phyloP scores from a whole-genome alignment of 768 basidiomycete species.

The Phylloporus arenicola region DNA sequence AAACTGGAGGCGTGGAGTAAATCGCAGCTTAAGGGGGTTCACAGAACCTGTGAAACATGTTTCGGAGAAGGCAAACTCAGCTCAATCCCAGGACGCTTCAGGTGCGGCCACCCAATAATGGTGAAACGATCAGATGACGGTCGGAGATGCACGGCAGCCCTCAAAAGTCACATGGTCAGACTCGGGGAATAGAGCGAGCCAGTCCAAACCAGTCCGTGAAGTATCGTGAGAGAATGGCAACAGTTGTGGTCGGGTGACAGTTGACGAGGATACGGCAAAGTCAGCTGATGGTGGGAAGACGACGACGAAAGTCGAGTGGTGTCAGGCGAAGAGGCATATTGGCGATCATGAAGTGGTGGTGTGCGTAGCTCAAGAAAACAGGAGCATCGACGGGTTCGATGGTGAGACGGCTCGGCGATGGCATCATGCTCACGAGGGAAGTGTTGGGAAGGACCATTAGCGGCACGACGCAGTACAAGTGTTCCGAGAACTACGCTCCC shows the following conservation, averaged over 20 bases:
- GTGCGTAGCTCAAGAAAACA: not conserved
- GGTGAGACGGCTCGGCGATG: conserved; percentile 1
- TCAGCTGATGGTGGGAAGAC: conserved; percentile 8
- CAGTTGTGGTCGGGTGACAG: not conserved
- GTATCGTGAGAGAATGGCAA: not conserved
- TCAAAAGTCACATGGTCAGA: not conserved
- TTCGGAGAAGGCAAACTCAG: not conserved
- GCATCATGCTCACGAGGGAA: not conserved
- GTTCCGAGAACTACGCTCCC: conserved; percentile 47
- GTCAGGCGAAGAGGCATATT: not conserved
- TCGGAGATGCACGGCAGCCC: not conserved
- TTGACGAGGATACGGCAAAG: not conserved
- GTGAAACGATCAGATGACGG: not conserved
- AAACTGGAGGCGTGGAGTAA: not conserved
- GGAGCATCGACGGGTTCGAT: not conserved
- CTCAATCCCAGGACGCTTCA: not conserved
- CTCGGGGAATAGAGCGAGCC: conserved; percentile 12
- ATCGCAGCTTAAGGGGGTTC: not conserved
- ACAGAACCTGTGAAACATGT: not conserved
- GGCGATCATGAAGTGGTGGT: not conserved
- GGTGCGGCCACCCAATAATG: not conserved
- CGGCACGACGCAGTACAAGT: conserved; percentile 27
- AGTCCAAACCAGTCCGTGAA: not conserved
- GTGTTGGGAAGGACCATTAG: not conserved
- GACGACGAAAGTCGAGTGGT: not conserved